phyloP scores from a whole-genome alignment of 2,329 filamentous ascomycete species.

The Alternaria panax region DNA sequence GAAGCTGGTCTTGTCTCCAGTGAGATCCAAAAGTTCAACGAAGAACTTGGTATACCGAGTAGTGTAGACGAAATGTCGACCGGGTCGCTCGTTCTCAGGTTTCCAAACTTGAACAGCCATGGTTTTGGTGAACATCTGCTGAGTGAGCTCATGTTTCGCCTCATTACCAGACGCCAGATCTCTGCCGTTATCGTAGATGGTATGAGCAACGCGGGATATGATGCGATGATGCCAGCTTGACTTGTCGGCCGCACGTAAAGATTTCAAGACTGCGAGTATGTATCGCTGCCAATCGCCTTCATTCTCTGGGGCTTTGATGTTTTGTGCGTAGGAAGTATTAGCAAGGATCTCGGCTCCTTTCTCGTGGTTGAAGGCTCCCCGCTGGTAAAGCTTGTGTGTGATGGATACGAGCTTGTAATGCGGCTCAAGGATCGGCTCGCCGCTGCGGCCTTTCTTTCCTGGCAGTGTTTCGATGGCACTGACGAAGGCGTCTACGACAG shows the following conservation, averaged over 20 bases:
- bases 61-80: conserved; percentile 91
- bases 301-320: conserved; percentile 58
- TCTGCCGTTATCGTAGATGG: conserved; percentile 65
- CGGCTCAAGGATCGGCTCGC: conserved; percentile 85
- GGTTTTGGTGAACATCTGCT: conserved; percentile 90
- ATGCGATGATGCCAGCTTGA: conserved; percentile 96
- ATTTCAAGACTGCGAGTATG: conserved; percentile 67
- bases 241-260: conserved; percentile 76
- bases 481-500: conserved; percentile 65
- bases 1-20: conserved; percentile 76
- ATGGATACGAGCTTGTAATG: conserved; percentile 90
- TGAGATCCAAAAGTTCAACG: conserved; percentile 73
- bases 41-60: conserved; percentile 86
- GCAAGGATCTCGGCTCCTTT: conserved; percentile 60
- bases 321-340: conserved; percentile 63
- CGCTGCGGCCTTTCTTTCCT: conserved; percentile 65
- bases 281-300: conserved; percentile 66
- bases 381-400: conserved; percentile 78
- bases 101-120: conserved; percentile 97
- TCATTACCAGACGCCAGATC: conserved; percentile 62
- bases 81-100: conserved; percentile 83
- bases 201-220: conserved; percentile 73
- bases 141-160: conserved; percentile 79
- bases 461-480: conserved; percentile 69
- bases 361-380: conserved; percentile 53